Conservation (phyloP, 768 basidiomycete genomes). For the Amanita phalloides region DNA sequence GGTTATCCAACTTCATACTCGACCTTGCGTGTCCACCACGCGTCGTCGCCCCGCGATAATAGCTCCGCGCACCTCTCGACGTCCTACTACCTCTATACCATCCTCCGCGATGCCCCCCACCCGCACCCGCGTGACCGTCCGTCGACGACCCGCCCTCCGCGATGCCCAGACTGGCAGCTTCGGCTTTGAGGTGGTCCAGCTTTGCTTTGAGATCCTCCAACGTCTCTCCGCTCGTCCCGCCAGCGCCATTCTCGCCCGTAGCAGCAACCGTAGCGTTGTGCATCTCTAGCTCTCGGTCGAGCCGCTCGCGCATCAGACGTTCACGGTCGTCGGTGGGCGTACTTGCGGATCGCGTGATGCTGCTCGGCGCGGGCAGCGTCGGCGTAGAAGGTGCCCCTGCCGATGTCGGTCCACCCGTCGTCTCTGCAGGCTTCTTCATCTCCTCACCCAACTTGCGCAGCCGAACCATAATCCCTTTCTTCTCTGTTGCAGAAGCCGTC, state of each 20-base stretch:
- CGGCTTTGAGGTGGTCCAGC: slow-evolving; percentile 67
- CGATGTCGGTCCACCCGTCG: slow-evolving; percentile 14
- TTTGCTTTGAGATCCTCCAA: slow-evolving; percentile 67
- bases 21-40: slow-evolving; percentile 52
- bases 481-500: slow-evolving; percentile 58
- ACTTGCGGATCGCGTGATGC: slow-evolving; percentile 10
- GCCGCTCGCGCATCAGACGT: slow-evolving; percentile 46
- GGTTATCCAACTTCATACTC: slow-evolving; percentile 86
- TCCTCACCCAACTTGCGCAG: slow-evolving; percentile 72
- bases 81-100: slow-evolving; percentile 54
- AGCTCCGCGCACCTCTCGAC: slow-evolving; percentile 47
- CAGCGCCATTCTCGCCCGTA: slow-evolving; percentile 21
- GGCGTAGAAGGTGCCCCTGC: slow-evolving; percentile 15
- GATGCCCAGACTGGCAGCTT: slow-evolving; percentile 74
- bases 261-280: slow-evolving; percentile 30
- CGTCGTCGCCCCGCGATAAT: slow-evolving; percentile 47
- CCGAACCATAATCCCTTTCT: slow-evolving; percentile 67
- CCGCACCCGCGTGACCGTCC: slow-evolving; percentile 20
- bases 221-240: slow-evolving; percentile 33
- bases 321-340: slow-evolving; percentile 30
- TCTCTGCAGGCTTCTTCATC: slow-evolving; percentile 41
- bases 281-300: slow-evolving; percentile 81
- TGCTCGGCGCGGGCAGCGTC: slow-evolving; percentile 10
- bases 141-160: slow-evolving; percentile 14
- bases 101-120: slow-evolving; percentile 46